Base-by-base conservation (phyloP, 106 monocot species). In the Amphibolis antarctica region DNA sequence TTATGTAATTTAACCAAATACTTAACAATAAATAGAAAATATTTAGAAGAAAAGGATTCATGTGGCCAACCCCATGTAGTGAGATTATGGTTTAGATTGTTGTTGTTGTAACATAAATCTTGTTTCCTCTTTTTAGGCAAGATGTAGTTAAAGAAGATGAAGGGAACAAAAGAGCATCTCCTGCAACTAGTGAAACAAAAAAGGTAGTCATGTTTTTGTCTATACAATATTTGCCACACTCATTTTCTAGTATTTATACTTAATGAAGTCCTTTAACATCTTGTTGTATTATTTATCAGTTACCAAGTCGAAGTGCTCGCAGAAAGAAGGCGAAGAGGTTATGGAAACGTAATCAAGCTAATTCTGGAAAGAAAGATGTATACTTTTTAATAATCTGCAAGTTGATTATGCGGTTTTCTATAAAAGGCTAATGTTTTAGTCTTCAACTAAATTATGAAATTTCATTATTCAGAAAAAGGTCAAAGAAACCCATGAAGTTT, bases 271-370 rank as follows among this genome's bases (percentile, higher is more conserved):
- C 17, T 46, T 13, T 7, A 63, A 46, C 46, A 24, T 46, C 43
- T 27, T 22, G 14, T 63, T 46, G 22, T 19, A 30, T 21, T 60
- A 28, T 62, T 70, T 14, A 44, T 75, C 64, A 92, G 92, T 9
- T 75, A 25, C 77, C 71, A 20, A 81, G 82, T 58, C 77, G 87
- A 82, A 87, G 67, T 82, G 73, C 79, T 62, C 84, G 84, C 42
- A 81, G 92, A 27, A 92, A 82, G 64, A 80, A 82, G 72, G 70
- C 70, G 5, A 84, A 68, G 68, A 84, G 87, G 61, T 20, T 47
- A 29, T 82, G 77, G 77, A 43, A 60, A 53, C 64, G 67, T 22
- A 55, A 76, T 64, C 20, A 66, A 23, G 62, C 49, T 30, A 66
- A 69, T 46, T 63, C 68, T 30, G 76, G 68, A 73, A 50, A 42